Evolutionary conservation across 257 asterid species (phyloP).

Genomic region (Solanum paucissectum): DNA sequence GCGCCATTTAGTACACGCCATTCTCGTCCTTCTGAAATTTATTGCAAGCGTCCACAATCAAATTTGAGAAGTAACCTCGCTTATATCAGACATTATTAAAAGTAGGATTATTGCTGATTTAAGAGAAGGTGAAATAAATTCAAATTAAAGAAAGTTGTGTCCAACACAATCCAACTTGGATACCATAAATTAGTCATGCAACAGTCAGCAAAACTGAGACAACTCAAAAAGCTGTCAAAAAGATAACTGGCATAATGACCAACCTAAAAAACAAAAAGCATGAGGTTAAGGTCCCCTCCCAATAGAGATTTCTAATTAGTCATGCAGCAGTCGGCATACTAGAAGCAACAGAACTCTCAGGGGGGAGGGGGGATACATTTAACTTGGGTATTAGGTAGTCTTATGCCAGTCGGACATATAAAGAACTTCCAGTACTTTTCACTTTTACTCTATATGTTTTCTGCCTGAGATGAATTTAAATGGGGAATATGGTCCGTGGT

Average conservation of each 20-base stretch:
- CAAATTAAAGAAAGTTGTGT: not conserved
- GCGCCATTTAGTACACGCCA: not conserved
- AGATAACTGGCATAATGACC: not conserved
- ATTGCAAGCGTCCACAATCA: not conserved
- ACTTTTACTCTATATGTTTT: not conserved
- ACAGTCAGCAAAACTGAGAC: not conserved
- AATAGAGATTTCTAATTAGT: not conserved
- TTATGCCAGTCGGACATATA: not conserved
- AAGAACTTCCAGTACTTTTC: not conserved
- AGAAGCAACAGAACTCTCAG: not conserved
- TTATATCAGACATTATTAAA: not conserved
- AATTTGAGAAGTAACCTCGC: not conserved
- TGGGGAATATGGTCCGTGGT: not conserved
- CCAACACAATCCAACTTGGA: not conserved
- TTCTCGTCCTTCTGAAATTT: not conserved
- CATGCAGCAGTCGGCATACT: not conserved
- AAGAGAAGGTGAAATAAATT: not conserved
- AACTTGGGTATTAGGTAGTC: not conserved
- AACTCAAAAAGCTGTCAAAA: not conserved
- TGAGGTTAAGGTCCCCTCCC: not conserved
- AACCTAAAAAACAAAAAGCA: not conserved
- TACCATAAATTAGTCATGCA: not conserved
- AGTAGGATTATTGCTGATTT: not conserved
- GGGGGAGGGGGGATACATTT: not conserved
- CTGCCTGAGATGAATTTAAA: not conserved